Conservation (phyloP, 2,329 filamentous ascomycete genomes). For the Alternaria longipes region DNA sequence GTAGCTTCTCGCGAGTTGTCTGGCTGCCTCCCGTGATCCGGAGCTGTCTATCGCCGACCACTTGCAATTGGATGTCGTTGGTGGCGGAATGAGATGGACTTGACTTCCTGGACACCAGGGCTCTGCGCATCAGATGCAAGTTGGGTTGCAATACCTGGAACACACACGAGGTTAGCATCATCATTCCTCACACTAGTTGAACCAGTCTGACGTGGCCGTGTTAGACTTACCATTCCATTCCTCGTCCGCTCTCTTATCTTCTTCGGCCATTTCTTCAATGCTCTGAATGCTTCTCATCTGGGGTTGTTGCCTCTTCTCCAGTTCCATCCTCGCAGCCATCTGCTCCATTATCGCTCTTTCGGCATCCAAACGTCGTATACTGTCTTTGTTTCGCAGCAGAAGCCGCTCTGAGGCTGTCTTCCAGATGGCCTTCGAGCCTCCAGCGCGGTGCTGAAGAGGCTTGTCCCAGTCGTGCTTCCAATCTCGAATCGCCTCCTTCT, state of each 20-base stretch:
- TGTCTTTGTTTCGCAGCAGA: constrained; percentile 14
- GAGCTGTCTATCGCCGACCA: neutral
- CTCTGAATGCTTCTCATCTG: constrained; percentile 17
- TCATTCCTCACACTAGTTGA: neutral
- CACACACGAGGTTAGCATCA: neutral
- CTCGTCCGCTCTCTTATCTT: constrained; percentile 11
- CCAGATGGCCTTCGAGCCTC: constrained; percentile 11
- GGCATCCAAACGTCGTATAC: constrained; percentile 6
- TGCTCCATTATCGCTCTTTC: constrained; percentile 4
- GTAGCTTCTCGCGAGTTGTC: neutral
- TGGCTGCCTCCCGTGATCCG: neutral
- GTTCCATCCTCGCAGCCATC: neutral
- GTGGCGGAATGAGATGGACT: constrained; percentile 4
- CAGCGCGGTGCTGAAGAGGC: constrained; percentile 13
- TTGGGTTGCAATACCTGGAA: constrained; percentile 10
- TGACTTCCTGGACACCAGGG: constrained; percentile 9
- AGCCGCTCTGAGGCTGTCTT: constrained; percentile 12
- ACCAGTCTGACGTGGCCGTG: neutral
- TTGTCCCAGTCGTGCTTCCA: constrained; percentile 20
- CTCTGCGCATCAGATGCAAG: constrained; percentile 11
- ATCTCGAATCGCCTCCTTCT: neutral
- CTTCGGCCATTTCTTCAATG: constrained; percentile 20
- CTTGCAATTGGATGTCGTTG: neutral
- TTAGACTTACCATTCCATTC: constrained; percentile 18
- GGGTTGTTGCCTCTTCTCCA: neutral